Conservation (phyloP, 129 eudicot genomes). For the Flaveria trinervia region DNA sequence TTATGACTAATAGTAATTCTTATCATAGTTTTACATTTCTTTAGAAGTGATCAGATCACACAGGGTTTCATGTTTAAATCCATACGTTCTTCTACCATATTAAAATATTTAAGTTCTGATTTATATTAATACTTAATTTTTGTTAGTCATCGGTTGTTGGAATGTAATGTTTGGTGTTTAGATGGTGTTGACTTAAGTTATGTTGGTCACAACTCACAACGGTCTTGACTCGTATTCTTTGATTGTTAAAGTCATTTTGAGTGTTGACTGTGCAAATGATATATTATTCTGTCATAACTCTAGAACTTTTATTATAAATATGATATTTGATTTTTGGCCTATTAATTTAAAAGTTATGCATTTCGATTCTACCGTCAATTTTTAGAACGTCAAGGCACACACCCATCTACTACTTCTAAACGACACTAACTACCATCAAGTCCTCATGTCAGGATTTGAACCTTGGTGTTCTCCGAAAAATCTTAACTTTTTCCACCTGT, state of each 20-base stretch:
- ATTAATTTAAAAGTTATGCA: background rate
- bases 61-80: background rate
- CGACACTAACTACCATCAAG: too few species aligned
- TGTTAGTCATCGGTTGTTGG: background rate
- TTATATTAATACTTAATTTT: background rate
- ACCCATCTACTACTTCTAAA: too few species aligned
- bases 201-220: background rate
- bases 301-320: background rate
- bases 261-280: background rate
- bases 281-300: background rate
- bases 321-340: background rate
- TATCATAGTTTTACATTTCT: too few species aligned
- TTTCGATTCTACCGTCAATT: too few species aligned
- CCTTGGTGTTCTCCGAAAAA: too few species aligned
- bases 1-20: too few species aligned
- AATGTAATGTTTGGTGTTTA: constrained; percentile 3
- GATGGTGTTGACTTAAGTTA: background rate
- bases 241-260: constrained; percentile 12
- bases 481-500: too few species aligned
- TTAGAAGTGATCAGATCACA: too few species aligned
- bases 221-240: constrained; percentile 15
- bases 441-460: too few species aligned
- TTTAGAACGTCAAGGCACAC: too few species aligned
- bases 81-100: background rate
- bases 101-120: background rate